Conservation (phyloP, 768 basidiomycete species). For the Tephrocybe sp. region DNA sequence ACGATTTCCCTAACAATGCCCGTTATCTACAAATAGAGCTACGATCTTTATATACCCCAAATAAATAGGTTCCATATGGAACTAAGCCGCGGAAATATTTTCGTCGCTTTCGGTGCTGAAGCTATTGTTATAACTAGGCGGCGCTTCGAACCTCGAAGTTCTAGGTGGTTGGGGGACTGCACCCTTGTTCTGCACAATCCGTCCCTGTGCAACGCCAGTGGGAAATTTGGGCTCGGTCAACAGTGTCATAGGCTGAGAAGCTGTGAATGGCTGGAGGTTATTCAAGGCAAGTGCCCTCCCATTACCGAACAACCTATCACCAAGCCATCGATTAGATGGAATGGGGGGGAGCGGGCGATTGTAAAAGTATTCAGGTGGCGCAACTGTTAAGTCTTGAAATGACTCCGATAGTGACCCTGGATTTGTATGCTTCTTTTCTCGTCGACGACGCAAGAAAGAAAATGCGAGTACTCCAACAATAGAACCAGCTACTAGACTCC, state of each 20-base stretch:
- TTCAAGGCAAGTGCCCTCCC: background rate
- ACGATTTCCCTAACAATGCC: no score
- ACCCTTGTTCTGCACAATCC: no score
- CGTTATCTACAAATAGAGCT: no score
- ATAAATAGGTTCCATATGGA: no score
- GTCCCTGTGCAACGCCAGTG: background rate
- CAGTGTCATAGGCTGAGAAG: background rate
- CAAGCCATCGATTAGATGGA: background rate
- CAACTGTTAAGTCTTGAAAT: background rate
- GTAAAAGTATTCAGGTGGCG: background rate
- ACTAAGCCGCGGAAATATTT: no score
- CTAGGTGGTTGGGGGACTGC: no score
- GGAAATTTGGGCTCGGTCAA: background rate
- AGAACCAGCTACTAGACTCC: conserved; percentile 18
- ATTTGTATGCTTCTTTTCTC: background rate
- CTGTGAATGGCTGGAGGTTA: background rate
- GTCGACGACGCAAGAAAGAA: conserved; percentile 1
- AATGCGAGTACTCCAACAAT: conserved; percentile 12
- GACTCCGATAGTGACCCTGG: no score
- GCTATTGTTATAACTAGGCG: background rate
- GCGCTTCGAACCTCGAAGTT: background rate
- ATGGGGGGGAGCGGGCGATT: background rate
- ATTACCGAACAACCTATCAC: background rate
- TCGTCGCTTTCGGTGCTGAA: no score
- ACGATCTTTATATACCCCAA: no score